phyloP scores from a whole-genome alignment of 306 rosid genomes.

The Cicer cuneatum region DNA sequence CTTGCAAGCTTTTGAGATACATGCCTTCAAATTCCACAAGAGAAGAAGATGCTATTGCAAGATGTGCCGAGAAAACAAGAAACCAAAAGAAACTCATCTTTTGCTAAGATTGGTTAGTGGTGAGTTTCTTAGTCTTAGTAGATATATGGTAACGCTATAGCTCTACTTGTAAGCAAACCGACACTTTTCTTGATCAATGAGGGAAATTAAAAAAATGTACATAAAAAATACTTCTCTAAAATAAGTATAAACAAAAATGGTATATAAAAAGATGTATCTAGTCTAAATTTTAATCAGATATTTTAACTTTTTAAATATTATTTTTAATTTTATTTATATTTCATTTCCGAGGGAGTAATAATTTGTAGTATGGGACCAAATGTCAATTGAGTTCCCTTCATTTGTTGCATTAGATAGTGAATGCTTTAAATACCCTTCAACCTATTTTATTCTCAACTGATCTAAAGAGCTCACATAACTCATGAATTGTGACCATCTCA shows the following conservation, averaged over 20 bases:
- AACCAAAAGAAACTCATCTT: conserved; percentile 54
- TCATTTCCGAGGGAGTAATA: background rate
- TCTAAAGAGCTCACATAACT: conserved; percentile 1
- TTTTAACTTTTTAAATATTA: too few relatives aligned
- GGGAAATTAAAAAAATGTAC: background rate
- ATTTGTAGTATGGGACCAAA: conserved; percentile 20
- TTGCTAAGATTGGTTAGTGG: background rate
- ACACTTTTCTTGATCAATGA: conserved; percentile 36
- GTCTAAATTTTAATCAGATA: too few relatives aligned
- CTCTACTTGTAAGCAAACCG: conserved; percentile 27
- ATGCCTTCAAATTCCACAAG: conserved; percentile 54
- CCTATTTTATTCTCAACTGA: conserved; percentile 14
- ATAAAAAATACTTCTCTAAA: background rate
- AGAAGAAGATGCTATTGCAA: conserved; percentile 52
- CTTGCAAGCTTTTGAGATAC: conserved; percentile 27
- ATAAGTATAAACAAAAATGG: too few relatives aligned
- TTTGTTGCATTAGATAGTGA: background rate
- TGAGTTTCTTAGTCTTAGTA: conserved; percentile 1
- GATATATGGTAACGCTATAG: conserved; percentile 34
- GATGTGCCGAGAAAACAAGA: conserved; percentile 52
- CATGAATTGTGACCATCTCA: conserved; percentile 33
- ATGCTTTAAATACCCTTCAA: conserved; percentile 42
- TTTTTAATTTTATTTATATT: too few relatives aligned
- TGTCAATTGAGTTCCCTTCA: conserved; percentile 23
- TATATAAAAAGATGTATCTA: too few relatives aligned